A percentile compares a stretch with the other conserved stretches of the same genome.
Conservation (phyloP, 164 flowering plant genomes). For the Warburgia ugandensis region DNA sequence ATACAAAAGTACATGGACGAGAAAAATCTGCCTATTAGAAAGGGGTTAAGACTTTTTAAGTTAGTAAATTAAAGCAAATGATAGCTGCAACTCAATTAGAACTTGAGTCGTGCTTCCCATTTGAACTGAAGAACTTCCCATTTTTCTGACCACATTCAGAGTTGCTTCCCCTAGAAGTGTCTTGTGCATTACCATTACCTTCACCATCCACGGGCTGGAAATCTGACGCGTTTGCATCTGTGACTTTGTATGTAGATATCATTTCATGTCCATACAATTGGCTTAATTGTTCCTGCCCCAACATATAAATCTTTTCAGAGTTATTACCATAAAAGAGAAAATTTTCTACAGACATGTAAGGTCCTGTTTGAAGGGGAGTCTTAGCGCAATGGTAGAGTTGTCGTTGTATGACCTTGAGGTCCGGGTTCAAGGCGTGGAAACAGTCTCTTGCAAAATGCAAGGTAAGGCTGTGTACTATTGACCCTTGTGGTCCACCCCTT, state of each 20-base stretch:
- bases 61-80: background rate
- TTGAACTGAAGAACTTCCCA: constrained; percentile 14
- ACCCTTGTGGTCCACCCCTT: too few species aligned
- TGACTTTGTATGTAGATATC: constrained; percentile 34
- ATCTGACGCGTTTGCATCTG: constrained; percentile 8
- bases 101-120: constrained; percentile 12
- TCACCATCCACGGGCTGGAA: constrained; percentile 28
- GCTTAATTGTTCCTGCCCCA: constrained; percentile 60
- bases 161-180: constrained; percentile 9
- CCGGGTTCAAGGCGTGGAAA: too few species aligned
- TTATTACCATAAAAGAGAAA: background rate
- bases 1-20: background rate
- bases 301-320: background rate
- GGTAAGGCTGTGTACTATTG: too few species aligned
- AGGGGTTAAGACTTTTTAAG: constrained; percentile 4
- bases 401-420: too few species aligned
- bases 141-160: constrained; percentile 7
- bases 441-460: too few species aligned
- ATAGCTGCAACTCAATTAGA: constrained; percentile 6
- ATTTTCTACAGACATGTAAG: too few species aligned
- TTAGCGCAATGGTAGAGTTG: too few species aligned
- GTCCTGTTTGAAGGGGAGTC: too few species aligned
- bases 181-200: constrained; percentile 22
- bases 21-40: background rate
- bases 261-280: constrained; percentile 47